phyloP scores from a whole-genome alignment of 2,329 filamentous ascomycete genomes.

The Albifimbria verrucaria region DNA sequence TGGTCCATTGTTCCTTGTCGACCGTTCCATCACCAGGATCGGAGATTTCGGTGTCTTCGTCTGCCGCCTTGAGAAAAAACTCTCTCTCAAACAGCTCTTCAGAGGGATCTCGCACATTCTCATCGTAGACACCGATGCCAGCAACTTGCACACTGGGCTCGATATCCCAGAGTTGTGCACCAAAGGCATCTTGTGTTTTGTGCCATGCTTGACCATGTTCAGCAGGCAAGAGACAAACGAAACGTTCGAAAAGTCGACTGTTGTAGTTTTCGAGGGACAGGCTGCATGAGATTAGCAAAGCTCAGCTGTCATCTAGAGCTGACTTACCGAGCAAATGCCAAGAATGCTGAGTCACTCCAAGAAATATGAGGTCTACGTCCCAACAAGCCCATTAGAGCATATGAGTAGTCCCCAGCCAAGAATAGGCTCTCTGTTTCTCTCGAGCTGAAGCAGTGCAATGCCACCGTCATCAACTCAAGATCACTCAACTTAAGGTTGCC shows the following conservation, averaged over 20 bases:
- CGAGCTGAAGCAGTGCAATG: neutral
- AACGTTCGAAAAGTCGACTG: conserved; percentile 29
- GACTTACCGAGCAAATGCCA: conserved; percentile 27
- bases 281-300: neutral
- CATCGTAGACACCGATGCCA: conserved; percentile 20
- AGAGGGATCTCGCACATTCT: neutral
- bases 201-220: conserved; percentile 21
- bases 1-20: too few species aligned
- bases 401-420: conserved; percentile 28
- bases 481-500: conserved; percentile 22
- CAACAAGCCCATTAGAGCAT: conserved; percentile 34
- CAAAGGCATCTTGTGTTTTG: conserved; percentile 28
- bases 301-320: neutral
- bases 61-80: neutral
- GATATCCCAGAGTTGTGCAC: conserved; percentile 30
- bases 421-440: conserved; percentile 3
- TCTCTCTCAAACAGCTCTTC: neutral
- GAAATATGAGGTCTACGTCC: conserved; percentile 28
- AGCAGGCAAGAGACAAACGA: conserved; percentile 24
- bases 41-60: neutral
- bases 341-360: conserved; percentile 28
- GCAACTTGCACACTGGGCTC: conserved; percentile 28
- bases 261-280: conserved; percentile 32
- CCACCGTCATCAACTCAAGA: neutral
- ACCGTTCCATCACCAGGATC: too few species aligned